Conservation (phyloP, 2,329 filamentous ascomycete species). For the Leptographium galeiforme region DNA sequence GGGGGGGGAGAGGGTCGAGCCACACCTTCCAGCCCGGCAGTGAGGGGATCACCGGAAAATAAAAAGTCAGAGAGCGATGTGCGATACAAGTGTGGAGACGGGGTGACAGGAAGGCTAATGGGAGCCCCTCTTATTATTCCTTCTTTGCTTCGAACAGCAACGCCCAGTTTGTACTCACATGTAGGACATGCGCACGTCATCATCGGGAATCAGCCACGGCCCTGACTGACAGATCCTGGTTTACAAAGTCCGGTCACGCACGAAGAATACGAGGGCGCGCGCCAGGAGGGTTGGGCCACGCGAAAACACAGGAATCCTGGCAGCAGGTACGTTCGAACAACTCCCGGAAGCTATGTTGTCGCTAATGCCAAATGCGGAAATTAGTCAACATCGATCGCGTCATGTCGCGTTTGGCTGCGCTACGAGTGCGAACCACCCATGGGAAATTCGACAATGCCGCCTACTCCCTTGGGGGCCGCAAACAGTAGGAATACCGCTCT, state of each 20-base stretch:
- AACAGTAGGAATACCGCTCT: too few species aligned
- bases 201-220: too few species aligned
- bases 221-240: too few species aligned
- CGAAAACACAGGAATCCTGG: not conserved
- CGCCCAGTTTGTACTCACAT: too few species aligned
- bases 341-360: not conserved
- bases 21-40: not conserved
- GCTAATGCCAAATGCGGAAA: constrained; percentile 4
- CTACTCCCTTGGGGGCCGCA: too few species aligned
- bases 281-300: too few species aligned
- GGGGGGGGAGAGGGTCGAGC: not conserved
- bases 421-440: not conserved
- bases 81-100: not conserved
- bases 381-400: constrained; percentile 6
- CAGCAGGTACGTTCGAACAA: not conserved
- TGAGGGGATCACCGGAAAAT: not conserved
- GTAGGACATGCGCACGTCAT: too few species aligned
- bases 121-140: too few species aligned
- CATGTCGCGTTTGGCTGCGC: not conserved
- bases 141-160: too few species aligned
- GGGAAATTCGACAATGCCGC: too few species aligned
- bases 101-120: not conserved
- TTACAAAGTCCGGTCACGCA: too few species aligned
- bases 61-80: not conserved
- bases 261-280: too few species aligned